A percentile compares a stretch with the other conserved stretches of the same genome.
Evolutionary conservation across 768 basidiomycete species (phyloP).

Genomic region (Russula lepida): DNA sequence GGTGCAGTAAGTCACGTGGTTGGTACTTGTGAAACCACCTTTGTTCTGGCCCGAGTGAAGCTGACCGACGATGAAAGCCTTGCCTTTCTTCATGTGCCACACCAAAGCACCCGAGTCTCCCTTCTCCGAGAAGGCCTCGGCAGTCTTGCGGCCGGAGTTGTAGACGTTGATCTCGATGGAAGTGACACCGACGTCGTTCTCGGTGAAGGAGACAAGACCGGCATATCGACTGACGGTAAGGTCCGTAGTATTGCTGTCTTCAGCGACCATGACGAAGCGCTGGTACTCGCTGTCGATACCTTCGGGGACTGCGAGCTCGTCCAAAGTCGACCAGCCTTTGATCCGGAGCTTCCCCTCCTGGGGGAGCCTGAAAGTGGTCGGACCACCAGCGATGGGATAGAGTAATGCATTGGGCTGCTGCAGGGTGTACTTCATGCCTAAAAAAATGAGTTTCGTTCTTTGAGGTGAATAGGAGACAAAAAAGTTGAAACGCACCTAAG

Average conservation of each 20-base stretch:
- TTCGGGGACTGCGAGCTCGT: background rate
- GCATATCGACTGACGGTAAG: background rate
- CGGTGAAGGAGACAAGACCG: background rate
- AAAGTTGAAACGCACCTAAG: background rate
- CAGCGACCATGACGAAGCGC: background rate
- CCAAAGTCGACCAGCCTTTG: background rate
- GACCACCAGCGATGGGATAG: background rate
- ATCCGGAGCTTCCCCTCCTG: background rate
- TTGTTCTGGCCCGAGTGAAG: background rate
- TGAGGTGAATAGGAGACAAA: background rate
- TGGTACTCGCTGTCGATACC: background rate
- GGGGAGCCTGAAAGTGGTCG: background rate
- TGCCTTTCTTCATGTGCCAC: background rate
- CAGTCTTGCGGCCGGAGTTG: background rate
- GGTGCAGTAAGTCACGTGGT: background rate
- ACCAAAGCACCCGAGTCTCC: slow-evolving; percentile 1
- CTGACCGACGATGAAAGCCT: background rate
- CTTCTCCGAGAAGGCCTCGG: background rate
- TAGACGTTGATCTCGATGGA: background rate
- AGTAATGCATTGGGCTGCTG: background rate
- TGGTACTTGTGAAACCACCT: background rate
- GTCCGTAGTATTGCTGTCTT: background rate
- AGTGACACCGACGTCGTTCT: background rate
- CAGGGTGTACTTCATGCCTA: background rate
- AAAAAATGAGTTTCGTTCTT: background rate